Conservation (phyloP, 768 basidiomycete species). For the Wakefieldia striispora region DNA sequence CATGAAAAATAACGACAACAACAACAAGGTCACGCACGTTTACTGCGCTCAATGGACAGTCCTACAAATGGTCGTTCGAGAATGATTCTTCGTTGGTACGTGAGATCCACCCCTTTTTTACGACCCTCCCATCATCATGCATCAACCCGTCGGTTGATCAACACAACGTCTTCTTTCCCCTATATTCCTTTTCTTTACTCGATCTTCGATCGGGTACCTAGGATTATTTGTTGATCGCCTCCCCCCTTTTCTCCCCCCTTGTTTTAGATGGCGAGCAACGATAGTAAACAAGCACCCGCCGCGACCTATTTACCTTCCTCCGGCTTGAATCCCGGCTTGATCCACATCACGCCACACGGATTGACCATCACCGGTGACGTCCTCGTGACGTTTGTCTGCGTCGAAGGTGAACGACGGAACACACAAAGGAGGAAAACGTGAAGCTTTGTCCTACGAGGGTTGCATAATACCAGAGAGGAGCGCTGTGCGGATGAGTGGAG, state of each 20-base stretch:
- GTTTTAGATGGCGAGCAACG: slow-evolving; percentile 31
- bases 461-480: too few relatives aligned
- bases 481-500: too few relatives aligned
- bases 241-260: too few relatives aligned
- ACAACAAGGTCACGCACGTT: slow-evolving; percentile 30
- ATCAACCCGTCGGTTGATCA: too few relatives aligned
- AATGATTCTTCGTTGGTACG: slow-evolving; percentile 32
- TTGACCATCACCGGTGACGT: slow-evolving; percentile 32
- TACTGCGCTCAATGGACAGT: slow-evolving; percentile 33
- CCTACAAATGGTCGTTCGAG: slow-evolving; percentile 35
- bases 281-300: slow-evolving; percentile 32
- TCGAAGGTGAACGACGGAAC: slow-evolving; percentile 33
- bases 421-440: slow-evolving; percentile 20
- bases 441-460: not conserved
- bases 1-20: not conserved
- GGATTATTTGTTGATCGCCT: not conserved
- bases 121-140: too few relatives aligned
- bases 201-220: not conserved
- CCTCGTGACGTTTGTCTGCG: slow-evolving; percentile 32
- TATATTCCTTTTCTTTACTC: not conserved
- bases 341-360: slow-evolving; percentile 34
- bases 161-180: not conserved
- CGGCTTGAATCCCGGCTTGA: slow-evolving; percentile 27
- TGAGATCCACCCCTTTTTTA: not conserved
- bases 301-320: slow-evolving; percentile 29